Evolutionary conservation across 2,329 filamentous ascomycete genomes (phyloP).

Genomic region (Trichoderma sp.): DNA sequence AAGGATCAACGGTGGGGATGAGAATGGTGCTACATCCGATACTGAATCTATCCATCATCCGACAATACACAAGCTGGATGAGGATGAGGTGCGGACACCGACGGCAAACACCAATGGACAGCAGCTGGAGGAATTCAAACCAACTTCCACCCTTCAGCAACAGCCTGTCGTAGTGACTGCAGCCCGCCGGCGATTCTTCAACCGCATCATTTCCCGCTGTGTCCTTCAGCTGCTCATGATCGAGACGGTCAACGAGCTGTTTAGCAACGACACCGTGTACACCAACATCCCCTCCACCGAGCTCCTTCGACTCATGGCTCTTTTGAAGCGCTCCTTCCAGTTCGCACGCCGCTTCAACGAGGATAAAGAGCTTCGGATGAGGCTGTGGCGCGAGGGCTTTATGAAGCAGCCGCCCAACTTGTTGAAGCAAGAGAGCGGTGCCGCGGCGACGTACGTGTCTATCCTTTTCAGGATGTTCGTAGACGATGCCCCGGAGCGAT

Average conservation of each 20-base stretch:
- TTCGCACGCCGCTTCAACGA: constrained; percentile 98
- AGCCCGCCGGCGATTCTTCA: constrained; percentile 92
- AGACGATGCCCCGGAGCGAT: constrained; percentile 78
- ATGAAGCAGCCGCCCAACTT: constrained; percentile 99
- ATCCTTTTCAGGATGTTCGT: constrained; percentile 98
- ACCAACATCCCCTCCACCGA: constrained; percentile 86
- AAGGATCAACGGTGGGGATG: constrained; percentile 56
- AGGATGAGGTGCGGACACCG: constrained; percentile 36
- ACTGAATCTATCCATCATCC: constrained; percentile 33
- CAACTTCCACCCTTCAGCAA: constrained; percentile 71
- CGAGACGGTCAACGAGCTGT: constrained; percentile 97
- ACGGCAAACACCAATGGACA: constrained; percentile 33
- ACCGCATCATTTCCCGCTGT: constrained; percentile 98
- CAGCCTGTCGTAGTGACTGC: constrained; percentile 90
- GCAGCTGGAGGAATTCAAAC: constrained; percentile 81
- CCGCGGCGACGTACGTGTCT: constrained; percentile 89
- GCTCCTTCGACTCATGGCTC: constrained; percentile 84
- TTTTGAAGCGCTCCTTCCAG: constrained; percentile 93
- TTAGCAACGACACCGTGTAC: constrained; percentile 95
- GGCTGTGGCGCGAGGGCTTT: constrained; percentile 94
- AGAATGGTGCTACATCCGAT: constrained; percentile 33
- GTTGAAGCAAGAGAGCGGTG: constrained; percentile 92
- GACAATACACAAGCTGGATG: constrained; percentile 30
- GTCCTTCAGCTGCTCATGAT: constrained; percentile 98
- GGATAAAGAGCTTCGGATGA: constrained; percentile 91